Conservation (phyloP, 331 rosid genomes). For the Arachis monticola region DNA sequence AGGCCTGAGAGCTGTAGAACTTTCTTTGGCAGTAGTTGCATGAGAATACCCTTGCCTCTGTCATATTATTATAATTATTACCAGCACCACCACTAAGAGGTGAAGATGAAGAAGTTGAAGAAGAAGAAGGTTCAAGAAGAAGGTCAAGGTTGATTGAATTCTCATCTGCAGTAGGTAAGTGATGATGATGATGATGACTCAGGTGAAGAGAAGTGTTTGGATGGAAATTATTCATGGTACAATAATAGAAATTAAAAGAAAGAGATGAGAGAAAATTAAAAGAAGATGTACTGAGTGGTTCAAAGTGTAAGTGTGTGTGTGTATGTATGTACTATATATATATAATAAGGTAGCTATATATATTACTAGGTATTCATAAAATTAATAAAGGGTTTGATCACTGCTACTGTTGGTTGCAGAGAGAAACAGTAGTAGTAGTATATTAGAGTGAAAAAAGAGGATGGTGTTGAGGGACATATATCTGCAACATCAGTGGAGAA, state of each 20-base stretch:
- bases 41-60: slow-evolving; percentile 67
- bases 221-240: slow-evolving; percentile 65
- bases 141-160: slow-evolving; percentile 60
- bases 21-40: slow-evolving; percentile 96
- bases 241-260: background rate
- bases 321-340: too few species aligned
- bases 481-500: slow-evolving; percentile 76
- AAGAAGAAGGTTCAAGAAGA: slow-evolving; percentile 64
- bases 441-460: slow-evolving; percentile 39
- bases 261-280: background rate
- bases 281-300: background rate
- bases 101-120: slow-evolving; percentile 52
- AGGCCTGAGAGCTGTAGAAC: slow-evolving; percentile 89
- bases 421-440: background rate
- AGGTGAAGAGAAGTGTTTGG: slow-evolving; percentile 58
- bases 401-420: too few species aligned
- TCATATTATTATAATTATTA: background rate
- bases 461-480: slow-evolving; percentile 53
- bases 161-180: slow-evolving; percentile 15
- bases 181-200: slow-evolving; percentile 43
- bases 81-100: slow-evolving; percentile 15
- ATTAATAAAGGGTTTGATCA: too few species aligned
- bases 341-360: too few species aligned
- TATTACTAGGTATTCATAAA: too few species aligned
- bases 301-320: too few species aligned